Base-by-base conservation (phyloP, 345 rosid species). In the Corchorus olitorius region DNA sequence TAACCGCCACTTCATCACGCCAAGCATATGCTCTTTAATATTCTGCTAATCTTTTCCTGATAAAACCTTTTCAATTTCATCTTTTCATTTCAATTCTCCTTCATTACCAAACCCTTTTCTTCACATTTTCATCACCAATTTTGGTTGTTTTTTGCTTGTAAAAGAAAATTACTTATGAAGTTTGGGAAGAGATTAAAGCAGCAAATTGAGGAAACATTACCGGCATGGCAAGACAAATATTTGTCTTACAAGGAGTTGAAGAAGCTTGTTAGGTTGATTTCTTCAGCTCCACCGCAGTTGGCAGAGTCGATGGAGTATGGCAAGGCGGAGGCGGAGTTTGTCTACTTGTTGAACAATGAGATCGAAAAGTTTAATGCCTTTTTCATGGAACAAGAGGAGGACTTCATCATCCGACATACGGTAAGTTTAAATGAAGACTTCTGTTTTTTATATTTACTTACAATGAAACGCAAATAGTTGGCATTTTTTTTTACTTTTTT, bases 321-420 rank as follows among this genome's bases (percentile, higher is more conserved):
- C 39, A 68, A 84, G 62, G 75, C 84, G 0, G 83, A 89, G 86
- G 87, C 91, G 0, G 83, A 90, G 70, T 93, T 94, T 54, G 80
- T 91, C 5, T 74, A 76, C 71, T 78, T 87, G 85, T 73, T 94
- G 82, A 90, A 91, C 81, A 68, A 59, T 35, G 96, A 95, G 89
- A 88, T 95, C 76, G 98, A 95, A 8, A 93, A 95, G 88, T 93
- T 95, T 55, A 95, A 95, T 74, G 87, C 81, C 0, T 95, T 93
- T 78, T 95, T 93, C 80, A 81, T 91, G 71, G 98, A 91, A 79
- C 88, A 91, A 79, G 98, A 93, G 83, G 98, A 95, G 86, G 99
- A 93, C 80, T 93, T 90, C 88, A 83, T 95, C 78, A 93, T 93
- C 81, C 82, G 85, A 49, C 92, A 90, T 48, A 84, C 88, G 94